phyloP scores from a whole-genome alignment of 169 alveolate genomes.

The Plasmodium reichenowi region DNA sequence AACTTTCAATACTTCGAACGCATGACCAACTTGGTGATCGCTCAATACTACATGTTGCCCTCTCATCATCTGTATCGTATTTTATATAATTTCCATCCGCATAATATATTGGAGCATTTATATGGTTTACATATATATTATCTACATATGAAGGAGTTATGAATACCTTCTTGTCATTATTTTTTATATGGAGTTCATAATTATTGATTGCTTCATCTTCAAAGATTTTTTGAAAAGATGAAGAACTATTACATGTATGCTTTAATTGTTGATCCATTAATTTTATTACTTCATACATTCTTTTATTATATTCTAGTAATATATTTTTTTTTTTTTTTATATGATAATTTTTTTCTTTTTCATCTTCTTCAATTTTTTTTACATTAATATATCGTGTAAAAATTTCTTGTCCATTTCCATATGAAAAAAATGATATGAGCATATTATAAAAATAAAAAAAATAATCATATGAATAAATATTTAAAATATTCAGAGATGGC shows the following conservation, averaged over 20 bases:
- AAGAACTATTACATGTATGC: slow-evolving; percentile 3
- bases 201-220: slow-evolving; percentile 49
- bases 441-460: slow-evolving; percentile 61
- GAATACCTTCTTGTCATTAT: slow-evolving; percentile 28
- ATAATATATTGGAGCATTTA: slow-evolving; percentile 37
- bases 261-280: slow-evolving; percentile 25
- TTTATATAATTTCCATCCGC: slow-evolving; percentile 56
- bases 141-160: slow-evolving; percentile 52
- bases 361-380: slow-evolving; percentile 31
- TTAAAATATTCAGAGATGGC: slow-evolving; percentile 25
- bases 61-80: slow-evolving; percentile 30
- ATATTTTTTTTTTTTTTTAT: not conserved
- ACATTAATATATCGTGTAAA: slow-evolving; percentile 21
- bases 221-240: slow-evolving; percentile 32
- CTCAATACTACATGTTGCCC: not conserved
- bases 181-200: slow-evolving; percentile 28
- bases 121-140: slow-evolving; percentile 14
- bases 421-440: slow-evolving; percentile 32
- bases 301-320: not conserved
- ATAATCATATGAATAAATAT: slow-evolving; percentile 58
- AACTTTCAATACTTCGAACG: not conserved
- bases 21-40: no score
- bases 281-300: slow-evolving; percentile 12
- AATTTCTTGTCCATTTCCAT: slow-evolving; percentile 49
- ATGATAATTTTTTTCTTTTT: slow-evolving; percentile 5